These are phyloP conservation scores for Phytophthora colocasiae DNA, from an alignment of 352 stramenopile genomes.

Conservation along the genomic window DNA sequence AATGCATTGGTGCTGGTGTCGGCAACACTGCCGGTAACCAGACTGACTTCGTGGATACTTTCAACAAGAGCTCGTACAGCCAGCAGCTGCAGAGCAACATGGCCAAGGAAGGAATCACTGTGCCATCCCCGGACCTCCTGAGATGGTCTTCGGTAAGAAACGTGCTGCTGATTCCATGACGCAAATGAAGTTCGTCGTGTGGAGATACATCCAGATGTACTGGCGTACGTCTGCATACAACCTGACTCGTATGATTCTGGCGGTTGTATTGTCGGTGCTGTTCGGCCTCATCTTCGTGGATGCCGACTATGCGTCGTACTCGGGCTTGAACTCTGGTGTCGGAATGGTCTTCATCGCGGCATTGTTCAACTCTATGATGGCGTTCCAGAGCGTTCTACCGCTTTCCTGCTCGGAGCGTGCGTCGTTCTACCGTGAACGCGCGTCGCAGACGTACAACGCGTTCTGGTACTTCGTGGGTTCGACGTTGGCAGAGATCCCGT, in stretches of 20 bases:
- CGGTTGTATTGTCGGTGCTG: constrained; percentile 66
- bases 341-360: constrained; percentile 82
- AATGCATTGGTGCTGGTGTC: constrained; percentile 53
- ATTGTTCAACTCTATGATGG: constrained; percentile 67
- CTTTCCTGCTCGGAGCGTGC: constrained; percentile 80
- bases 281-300: constrained; percentile 69
- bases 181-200: constrained; percentile 38
- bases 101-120: constrained; percentile 34
- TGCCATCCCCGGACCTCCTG: constrained; percentile 13
- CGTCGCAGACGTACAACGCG: constrained; percentile 84
- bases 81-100: constrained; percentile 16
- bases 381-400: constrained; percentile 68
- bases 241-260: constrained; percentile 63
- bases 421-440: constrained; percentile 81
- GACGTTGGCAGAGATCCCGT: constrained; percentile 68
- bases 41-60: constrained; percentile 30
- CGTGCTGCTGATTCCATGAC: constrained; percentile 27
- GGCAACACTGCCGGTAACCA: constrained; percentile 17
- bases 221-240: constrained; percentile 77
- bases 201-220: constrained; percentile 41
- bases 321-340: constrained; percentile 48
- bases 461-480: constrained; percentile 68
- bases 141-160: constrained; percentile 40
- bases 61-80: constrained; percentile 25
- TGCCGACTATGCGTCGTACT: constrained; percentile 39